Conservation (phyloP, 805 yeast genomes). For the Ogataea polymorpha region DNA sequence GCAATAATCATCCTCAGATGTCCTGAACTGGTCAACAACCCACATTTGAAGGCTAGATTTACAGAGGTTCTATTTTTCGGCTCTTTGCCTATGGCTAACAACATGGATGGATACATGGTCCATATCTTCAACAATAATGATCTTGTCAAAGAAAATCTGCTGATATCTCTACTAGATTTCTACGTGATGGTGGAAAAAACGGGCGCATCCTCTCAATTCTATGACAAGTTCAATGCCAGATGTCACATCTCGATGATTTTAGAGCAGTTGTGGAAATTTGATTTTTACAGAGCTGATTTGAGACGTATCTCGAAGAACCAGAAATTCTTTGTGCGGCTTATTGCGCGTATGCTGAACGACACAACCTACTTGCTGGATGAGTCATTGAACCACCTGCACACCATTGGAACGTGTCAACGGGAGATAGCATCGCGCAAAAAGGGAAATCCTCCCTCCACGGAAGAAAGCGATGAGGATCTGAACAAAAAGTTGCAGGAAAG, state of each 20-base stretch:
- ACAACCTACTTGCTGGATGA: conserved; percentile 90
- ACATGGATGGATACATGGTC: conserved; percentile 71
- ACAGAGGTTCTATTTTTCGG: conserved; percentile 82
- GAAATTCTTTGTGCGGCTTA: conserved; percentile 85
- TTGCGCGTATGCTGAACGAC: conserved; percentile 93
- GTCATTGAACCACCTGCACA: conserved; percentile 72
- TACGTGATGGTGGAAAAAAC: conserved; percentile 95
- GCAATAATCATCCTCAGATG: conserved; percentile 74
- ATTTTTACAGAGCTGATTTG: conserved; percentile 65
- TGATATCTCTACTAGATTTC: conserved; percentile 82
- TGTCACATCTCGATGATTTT: conserved; percentile 80
- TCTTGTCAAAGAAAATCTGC: conserved; percentile 58
- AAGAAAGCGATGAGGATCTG: conserved; percentile 62
- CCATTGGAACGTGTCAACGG: conserved; percentile 70
- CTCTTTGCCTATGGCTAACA: conserved; percentile 50
- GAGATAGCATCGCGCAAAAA: conserved; percentile 55
- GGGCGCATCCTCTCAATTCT: conserved; percentile 91
- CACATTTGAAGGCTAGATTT: conserved; percentile 84
- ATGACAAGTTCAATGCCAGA: conserved; percentile 91
- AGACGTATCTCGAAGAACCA: conserved; percentile 61
- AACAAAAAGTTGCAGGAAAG: conserved; percentile 53
- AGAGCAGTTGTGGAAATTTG: conserved; percentile 79
- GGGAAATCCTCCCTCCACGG: conserved; percentile 31
- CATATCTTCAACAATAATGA: conserved; percentile 61
- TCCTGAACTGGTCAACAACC: conserved; percentile 83